Percentiles rank a stretch among this genome's conserved stretches.
Evolutionary conservation across 192 early-diverging fungal species (phyloP).

Genomic region (Backusella psychrophila): DNA sequence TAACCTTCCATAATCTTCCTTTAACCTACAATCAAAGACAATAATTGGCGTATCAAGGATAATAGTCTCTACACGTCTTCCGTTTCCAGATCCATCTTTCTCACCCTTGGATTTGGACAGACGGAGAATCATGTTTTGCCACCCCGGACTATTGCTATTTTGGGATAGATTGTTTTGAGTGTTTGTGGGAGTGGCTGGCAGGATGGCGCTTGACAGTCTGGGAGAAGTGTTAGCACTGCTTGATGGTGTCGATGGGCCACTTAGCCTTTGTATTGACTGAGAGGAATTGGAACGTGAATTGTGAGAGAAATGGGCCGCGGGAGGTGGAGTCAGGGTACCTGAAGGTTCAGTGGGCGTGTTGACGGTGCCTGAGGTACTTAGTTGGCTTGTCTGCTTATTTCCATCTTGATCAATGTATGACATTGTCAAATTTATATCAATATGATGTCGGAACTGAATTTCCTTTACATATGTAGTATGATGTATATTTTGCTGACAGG

Average conservation of each 20-base stretch:
- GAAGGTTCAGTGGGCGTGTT: neutral
- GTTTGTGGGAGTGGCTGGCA: neutral
- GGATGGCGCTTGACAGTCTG: neutral
- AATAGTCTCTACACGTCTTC: constrained; percentile 11
- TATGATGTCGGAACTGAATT: constrained; percentile 26
- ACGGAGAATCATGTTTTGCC: constrained; percentile 15
- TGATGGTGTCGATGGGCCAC: neutral
- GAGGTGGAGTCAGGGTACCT: constrained; percentile 4
- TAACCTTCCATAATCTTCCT: constrained; percentile 32
- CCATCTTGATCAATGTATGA: constrained; percentile 17
- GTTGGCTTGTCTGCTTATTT: neutral
- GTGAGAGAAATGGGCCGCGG: neutral
- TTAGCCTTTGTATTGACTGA: neutral
- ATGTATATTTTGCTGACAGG: constrained; percentile 26
- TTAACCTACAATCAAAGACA: constrained; percentile 31
- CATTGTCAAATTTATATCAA: constrained; percentile 22
- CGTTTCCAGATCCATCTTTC: neutral
- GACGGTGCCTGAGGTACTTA: neutral
- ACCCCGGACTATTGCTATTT: neutral
- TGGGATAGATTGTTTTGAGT: neutral
- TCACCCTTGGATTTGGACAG: constrained; percentile 11
- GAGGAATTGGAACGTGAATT: neutral
- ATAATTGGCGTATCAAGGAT: constrained; percentile 16
- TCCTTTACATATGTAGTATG: constrained; percentile 28
- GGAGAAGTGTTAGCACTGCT: neutral